Conservation (phyloP, 495 filamentous ascomycete species). For the Aspergillus conjunctus region DNA sequence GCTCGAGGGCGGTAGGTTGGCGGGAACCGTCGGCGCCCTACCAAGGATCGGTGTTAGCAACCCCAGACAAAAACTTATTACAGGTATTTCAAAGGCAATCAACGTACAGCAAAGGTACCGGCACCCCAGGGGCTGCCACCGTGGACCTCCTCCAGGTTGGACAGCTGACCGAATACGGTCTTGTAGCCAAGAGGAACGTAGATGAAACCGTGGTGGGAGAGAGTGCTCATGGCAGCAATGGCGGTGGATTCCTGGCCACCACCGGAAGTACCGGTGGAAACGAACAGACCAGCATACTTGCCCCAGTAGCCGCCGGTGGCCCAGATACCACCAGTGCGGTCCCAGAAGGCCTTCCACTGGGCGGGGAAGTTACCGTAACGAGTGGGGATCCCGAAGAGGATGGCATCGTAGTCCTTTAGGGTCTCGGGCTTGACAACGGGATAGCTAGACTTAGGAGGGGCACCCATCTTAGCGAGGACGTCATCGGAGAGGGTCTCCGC, state of each 20-base stretch:
- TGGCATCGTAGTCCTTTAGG: constrained; percentile 81
- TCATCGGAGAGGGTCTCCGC: constrained; percentile 84
- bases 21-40: constrained; percentile 74
- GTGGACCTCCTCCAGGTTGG: constrained; percentile 72
- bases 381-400: constrained; percentile 97
- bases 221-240: constrained; percentile 79
- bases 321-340: constrained; percentile 78
- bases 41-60: constrained; percentile 11
- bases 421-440: constrained; percentile 65
- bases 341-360: constrained; percentile 94
- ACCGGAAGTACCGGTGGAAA: constrained; percentile 78
- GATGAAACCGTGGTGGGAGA: constrained; percentile 92
- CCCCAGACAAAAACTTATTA: no score
- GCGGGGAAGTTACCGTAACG: constrained; percentile 97
- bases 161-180: constrained; percentile 67
- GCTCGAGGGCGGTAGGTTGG: constrained; percentile 72
- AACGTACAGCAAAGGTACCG: constrained; percentile 80
- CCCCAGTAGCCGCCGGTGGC: constrained; percentile 72
- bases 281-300: constrained; percentile 91
- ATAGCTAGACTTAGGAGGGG: constrained; percentile 73
- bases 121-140: constrained; percentile 93
- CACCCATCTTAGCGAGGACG: constrained; percentile 85
- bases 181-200: constrained; percentile 94
- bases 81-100: no score
- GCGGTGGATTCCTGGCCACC: constrained; percentile 94